These are phyloP conservation scores for Fraxinus pennsylvanica DNA, from an alignment of 257 asterid species.

Conservation along the genomic window DNA sequence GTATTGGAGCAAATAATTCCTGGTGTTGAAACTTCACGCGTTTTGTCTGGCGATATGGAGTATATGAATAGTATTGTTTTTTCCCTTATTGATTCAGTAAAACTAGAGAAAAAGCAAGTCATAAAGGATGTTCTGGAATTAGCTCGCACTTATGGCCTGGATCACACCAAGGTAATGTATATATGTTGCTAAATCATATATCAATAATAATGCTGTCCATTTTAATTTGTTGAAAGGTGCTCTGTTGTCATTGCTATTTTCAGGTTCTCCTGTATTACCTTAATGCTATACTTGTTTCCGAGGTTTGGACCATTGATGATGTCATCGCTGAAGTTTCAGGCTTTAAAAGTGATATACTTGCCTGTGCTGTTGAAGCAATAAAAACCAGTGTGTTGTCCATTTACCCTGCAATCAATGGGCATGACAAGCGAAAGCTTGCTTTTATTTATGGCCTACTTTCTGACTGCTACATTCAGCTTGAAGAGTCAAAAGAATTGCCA, in stretches of 20 bases:
- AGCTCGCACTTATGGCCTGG: constrained; percentile 70
- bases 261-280: constrained; percentile 83
- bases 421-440: constrained; percentile 83
- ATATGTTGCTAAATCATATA: constrained; percentile 18
- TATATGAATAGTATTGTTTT: constrained; percentile 67
- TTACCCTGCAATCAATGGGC: constrained; percentile 78
- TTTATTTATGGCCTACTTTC: constrained; percentile 69
- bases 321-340: constrained; percentile 60
- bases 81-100: constrained; percentile 72
- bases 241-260: constrained; percentile 27
- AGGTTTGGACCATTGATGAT: constrained; percentile 73
- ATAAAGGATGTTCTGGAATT: constrained; percentile 62
- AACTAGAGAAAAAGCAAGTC: constrained; percentile 69
- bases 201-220: constrained; percentile 4
- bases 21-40: constrained; percentile 81
- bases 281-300: constrained; percentile 68
- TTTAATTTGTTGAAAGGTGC: constrained; percentile 20
- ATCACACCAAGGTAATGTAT: constrained; percentile 63
- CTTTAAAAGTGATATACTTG: constrained; percentile 54
- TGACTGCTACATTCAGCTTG: constrained; percentile 69
- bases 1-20: constrained; percentile 86
- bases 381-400: constrained; percentile 51
- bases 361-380: constrained; percentile 66
- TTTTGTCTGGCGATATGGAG: constrained; percentile 78
- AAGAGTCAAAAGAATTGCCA: constrained; percentile 41